Base-by-base conservation (phyloP, 768 basidiomycete species). In the Grammothele lineata region DNA sequence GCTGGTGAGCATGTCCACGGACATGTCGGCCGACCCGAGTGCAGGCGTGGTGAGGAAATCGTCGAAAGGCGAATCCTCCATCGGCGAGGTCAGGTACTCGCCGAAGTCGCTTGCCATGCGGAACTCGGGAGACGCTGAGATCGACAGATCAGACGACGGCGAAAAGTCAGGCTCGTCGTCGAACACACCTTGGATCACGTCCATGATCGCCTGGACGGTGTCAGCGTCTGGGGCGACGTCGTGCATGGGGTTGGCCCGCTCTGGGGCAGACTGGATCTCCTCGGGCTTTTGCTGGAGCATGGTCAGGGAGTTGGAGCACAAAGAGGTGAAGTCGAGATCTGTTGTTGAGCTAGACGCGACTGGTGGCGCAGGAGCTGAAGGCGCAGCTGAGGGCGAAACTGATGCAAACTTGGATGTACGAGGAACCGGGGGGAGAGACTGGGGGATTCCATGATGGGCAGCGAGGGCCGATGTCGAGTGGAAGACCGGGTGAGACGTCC, bases 391-490 rank as follows among this genome's bases (percentile, higher is more conserved):
- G 54, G 65, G 43, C 53, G 70, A 60, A 41, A 58, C 54, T 57
- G 63, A 45, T 64, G 66, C 69, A 60, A 64, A 73, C 48, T 76
- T 72, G 55, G 71, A 72, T 62, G 79, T 78, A 44, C 78, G 75
- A 51, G 86, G 86, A 46, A 79, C 77, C 43, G 78, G 80, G 37
- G 87, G 86, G 39, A 89, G 66, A 53, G 72, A 76, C 56, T 80
- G 77, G 50, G 87, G 86, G 62, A 88, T 80, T 68, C 85, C 86
- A 86, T 87, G 81, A 48, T 87, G 86, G 60, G 80, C 73, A 58
- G 85, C 81, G 47, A 85, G 70, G 70, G 84, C 86, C 67, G 76
- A 75, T 44, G 81, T 68, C 64, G 77, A 77, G 58, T 70, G 66
- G 59, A 85, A 86, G 56, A 86, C 76, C 69, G 65, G 61, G 47